These are phyloP conservation scores for Piloderma croceum DNA, from an alignment of 768 basidiomycete species.

Conservation along the genomic window DNA sequence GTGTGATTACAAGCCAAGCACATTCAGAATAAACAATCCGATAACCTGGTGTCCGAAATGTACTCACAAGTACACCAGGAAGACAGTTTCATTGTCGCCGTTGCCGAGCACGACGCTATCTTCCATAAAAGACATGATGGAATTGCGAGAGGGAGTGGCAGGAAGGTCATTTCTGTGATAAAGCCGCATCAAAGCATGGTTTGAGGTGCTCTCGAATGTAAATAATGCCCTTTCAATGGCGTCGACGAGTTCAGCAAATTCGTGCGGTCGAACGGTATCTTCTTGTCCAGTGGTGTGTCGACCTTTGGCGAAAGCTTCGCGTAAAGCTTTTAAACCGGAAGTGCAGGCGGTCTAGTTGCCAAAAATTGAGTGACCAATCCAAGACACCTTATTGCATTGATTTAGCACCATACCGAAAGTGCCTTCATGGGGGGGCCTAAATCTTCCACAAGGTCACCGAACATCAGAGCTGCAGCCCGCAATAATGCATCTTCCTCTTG, in stretches of 20 bases:
- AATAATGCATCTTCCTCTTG: conserved; percentile 21
- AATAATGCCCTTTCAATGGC: conserved; percentile 63
- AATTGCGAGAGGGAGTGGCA: conserved; percentile 6
- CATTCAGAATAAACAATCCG: neutral
- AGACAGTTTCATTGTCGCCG: conserved; percentile 75
- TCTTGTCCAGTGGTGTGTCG: conserved; percentile 28
- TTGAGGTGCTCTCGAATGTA: conserved; percentile 77
- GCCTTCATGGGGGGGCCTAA: conserved; percentile 72
- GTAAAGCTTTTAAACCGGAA: conserved; percentile 54
- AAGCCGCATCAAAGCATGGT: conserved; percentile 73
- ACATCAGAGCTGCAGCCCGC: conserved; percentile 64
- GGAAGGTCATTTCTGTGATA: conserved; percentile 51
- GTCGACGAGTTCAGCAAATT: conserved; percentile 61
- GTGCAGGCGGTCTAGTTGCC: conserved; percentile 51
- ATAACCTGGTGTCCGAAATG: neutral
- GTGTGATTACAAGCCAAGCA: neutral
- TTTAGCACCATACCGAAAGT: conserved; percentile 51
- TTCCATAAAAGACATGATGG: conserved; percentile 12
- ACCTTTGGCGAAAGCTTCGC: conserved; percentile 54
- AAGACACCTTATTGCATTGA: neutral
- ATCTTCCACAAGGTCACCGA: conserved; percentile 76
- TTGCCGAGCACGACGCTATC: conserved; percentile 36
- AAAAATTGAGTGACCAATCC: neutral
- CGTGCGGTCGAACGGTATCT: conserved; percentile 42
- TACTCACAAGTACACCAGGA: conserved; percentile 87